A percentile compares a stretch with the other conserved stretches of the same genome.
These are phyloP conservation scores for Paspalum vaginatum DNA, from an alignment of 176 grass and related monocot species.

Conservation along the genomic window DNA sequence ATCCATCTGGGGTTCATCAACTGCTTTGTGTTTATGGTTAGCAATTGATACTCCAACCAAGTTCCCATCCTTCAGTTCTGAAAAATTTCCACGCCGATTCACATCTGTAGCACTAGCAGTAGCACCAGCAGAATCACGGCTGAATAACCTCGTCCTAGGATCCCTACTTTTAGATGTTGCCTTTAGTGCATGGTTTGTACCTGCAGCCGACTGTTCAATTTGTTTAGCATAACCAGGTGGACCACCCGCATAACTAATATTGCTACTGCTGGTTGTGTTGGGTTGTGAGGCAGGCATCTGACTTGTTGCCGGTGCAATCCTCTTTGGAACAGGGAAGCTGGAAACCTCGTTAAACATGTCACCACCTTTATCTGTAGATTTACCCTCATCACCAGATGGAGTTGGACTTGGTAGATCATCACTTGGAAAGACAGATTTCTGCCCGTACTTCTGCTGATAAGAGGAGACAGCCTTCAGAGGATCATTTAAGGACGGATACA, in stretches of 20 bases:
- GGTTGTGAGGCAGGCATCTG: slow-evolving; percentile 49
- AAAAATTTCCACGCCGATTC: slow-evolving; percentile 24
- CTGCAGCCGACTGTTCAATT: slow-evolving; percentile 39
- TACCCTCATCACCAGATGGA: slow-evolving; percentile 71
- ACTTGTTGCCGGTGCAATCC: slow-evolving; percentile 29
- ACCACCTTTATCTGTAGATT: slow-evolving; percentile 56
- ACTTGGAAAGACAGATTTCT: slow-evolving; percentile 57
- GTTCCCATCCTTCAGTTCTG: slow-evolving; percentile 46
- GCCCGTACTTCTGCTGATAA: slow-evolving; percentile 82
- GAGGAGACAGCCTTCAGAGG: slow-evolving; percentile 86
- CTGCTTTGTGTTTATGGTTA: slow-evolving; percentile 63
- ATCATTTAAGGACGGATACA: slow-evolving; percentile 67
- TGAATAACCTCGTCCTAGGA: slow-evolving; percentile 81
- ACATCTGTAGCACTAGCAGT: slow-evolving; percentile 38
- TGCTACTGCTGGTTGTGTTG: slow-evolving; percentile 27
- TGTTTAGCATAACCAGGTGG: slow-evolving; percentile 51
- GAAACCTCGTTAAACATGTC: slow-evolving; percentile 66
- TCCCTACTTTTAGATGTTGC: slow-evolving; percentile 70
- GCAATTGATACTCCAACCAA: slow-evolving; percentile 31
- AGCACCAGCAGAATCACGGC: slow-evolving; percentile 47
- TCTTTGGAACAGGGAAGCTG: slow-evolving; percentile 56
- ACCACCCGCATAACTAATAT: slow-evolving; percentile 34
- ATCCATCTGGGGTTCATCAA: slow-evolving; percentile 47
- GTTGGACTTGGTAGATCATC: slow-evolving; percentile 92
- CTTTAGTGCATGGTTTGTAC: slow-evolving; percentile 49